Evolutionary conservation across 2,329 filamentous ascomycete genomes (phyloP).

Genomic region (Trichoderma cornu-damae): DNA sequence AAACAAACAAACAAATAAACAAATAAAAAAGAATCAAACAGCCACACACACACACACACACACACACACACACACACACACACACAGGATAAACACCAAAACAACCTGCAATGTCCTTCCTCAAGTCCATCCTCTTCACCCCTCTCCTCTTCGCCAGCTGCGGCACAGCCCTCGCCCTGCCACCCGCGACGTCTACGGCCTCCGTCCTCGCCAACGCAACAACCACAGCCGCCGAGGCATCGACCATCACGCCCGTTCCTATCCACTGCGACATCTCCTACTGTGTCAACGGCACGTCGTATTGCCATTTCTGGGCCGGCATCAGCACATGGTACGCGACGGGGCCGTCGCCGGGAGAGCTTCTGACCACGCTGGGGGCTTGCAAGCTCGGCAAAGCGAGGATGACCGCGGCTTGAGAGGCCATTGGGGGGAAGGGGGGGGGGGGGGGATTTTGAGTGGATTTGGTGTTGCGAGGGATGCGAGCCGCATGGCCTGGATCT

Average conservation of each 20-base stretch:
- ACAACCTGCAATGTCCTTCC: neutral
- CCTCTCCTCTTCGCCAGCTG: slow-evolving; percentile 3
- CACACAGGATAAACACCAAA: neutral
- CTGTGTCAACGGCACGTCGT: slow-evolving; percentile 33
- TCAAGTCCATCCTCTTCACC: slow-evolving; percentile 1
- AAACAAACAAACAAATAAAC: no score
- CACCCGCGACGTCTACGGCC: neutral
- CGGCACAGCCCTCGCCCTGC: neutral
- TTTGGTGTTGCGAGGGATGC: neutral
- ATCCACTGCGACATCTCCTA: slow-evolving; percentile 34
- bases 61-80: neutral
- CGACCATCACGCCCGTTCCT: neutral
- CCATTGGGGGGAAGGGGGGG: no score
- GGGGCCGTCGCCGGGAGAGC: slow-evolving; percentile 37
- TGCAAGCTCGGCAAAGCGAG: slow-evolving; percentile 15
- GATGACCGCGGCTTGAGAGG: neutral
- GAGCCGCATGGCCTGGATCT: no score
- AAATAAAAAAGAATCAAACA: neutral
- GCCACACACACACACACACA: neutral
- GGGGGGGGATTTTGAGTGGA: neutral
- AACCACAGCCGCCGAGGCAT: neutral
- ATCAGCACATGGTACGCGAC: slow-evolving; percentile 33
- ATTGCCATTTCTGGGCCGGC: slow-evolving; percentile 39
- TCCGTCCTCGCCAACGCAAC: neutral
- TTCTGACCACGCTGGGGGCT: slow-evolving; percentile 29